Base-by-base conservation (phyloP, 1,284 basidiomycete species). In the Sanghuangporus weigelae region DNA sequence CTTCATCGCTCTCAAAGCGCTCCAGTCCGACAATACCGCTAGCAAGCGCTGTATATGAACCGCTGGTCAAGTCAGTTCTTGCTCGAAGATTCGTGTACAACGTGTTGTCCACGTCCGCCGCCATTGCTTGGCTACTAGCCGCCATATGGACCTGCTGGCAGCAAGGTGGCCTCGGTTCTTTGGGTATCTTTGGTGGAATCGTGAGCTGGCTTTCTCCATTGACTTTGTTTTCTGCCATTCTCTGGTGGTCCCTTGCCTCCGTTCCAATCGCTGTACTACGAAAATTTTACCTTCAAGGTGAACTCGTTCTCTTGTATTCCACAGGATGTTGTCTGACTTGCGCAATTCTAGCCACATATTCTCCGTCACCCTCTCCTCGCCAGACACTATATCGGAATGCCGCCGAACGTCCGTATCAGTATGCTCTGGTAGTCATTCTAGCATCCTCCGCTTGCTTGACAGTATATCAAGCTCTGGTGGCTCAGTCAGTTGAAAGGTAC, bases 251-350 rank as follows among this genome's bases (percentile, higher is more conserved):
- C 1, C 66, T 74, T 7, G 75, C 76, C 23, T 76, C 77, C 11
- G 65, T 87, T 1, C 87, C 87, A 2, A 73, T 82, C 1, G 71
- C 84, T 16, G 75, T 87, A 1, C 60, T 83, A 60, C 77, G 85
- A 50, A 89, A 87, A 71, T 66, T 74, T 5, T 81, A 80, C 68
- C 69, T 89, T 55, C 78, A 80, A 59, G 75, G 86, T 87, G 68
- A 71, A 83, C 74, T 6, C 12, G 38, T 38, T 19, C 60, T 3
- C 50, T 7, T 10, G 6, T 8, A 19, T 5, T 23, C 19, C 12
- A 61, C 23, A 38, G 40, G 7, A 16, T 14, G 50, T 40, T 48
- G 19, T 23, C 57, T n/a, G 7, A 19, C 57, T 60, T 68, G 14
- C 66, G 53, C 1, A 46, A 14, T n/a, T 7, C 53, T 55, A 88